A percentile compares a stretch with the other conserved stretches of the same genome.
Conservation (phyloP, 2,329 filamentous ascomycete species). For the Amesomyces nigricolor region DNA sequence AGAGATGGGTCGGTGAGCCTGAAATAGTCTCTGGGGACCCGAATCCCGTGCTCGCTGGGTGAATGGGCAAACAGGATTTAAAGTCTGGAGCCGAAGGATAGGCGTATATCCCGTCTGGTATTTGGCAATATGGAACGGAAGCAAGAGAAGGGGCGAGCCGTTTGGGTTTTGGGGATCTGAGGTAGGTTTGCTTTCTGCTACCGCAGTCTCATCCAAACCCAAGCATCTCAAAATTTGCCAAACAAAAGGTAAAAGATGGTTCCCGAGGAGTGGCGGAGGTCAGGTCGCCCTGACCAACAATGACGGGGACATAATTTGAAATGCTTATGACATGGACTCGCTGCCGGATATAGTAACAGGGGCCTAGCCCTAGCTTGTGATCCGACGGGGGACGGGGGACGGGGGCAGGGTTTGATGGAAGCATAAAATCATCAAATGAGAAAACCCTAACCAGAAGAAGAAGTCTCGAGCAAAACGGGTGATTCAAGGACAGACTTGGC, state of each 20-base stretch:
- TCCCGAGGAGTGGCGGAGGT: slow-evolving; percentile 40
- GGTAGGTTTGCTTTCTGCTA: slow-evolving; percentile 37
- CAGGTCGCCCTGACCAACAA: slow-evolving; percentile 42
- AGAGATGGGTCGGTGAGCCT: slow-evolving; percentile 5
- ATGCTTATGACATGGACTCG: slow-evolving; percentile 52
- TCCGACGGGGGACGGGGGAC: slow-evolving; percentile 32
- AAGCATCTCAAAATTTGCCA: slow-evolving; percentile 45
- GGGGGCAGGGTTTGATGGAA: slow-evolving; percentile 27
- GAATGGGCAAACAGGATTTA: slow-evolving; percentile 12
- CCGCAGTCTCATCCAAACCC: slow-evolving; percentile 39
- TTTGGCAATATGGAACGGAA: slow-evolving; percentile 34
- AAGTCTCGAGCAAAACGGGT: slow-evolving; percentile 23
- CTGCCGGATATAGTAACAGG: slow-evolving; percentile 49
- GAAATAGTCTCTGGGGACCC: slow-evolving; percentile 1
- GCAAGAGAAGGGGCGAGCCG: slow-evolving; percentile 26
- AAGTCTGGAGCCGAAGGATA: slow-evolving; percentile 25
- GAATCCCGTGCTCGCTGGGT: slow-evolving; percentile 1
- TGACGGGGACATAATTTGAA: slow-evolving; percentile 53
- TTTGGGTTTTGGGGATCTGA: slow-evolving; percentile 32
- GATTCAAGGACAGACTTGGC: slow-evolving; percentile 29
- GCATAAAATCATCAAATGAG: slow-evolving; percentile 32
- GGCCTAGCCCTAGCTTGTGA: slow-evolving; percentile 38
- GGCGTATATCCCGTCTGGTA: slow-evolving; percentile 46
- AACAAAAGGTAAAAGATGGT: slow-evolving; percentile 44
- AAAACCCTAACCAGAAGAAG: slow-evolving; percentile 32